Conservation (phyloP, 352 stramenopile genomes). For the Blastocystis sp. region DNA sequence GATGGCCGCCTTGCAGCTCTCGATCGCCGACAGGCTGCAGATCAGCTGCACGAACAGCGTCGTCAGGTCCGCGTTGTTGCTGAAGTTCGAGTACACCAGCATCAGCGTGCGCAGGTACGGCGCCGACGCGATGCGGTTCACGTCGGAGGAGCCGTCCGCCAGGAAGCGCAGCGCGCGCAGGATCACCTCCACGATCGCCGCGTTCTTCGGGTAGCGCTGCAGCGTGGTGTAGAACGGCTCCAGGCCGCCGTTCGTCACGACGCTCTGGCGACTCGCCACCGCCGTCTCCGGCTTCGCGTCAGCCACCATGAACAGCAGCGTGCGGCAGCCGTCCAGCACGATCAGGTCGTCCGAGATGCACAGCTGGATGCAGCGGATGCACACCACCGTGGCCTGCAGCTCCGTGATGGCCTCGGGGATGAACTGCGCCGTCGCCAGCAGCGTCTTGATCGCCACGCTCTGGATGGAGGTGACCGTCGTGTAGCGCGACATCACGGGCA, state of each 20-base stretch:
- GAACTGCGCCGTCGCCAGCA: constrained; percentile 7
- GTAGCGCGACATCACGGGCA: constrained; percentile 50
- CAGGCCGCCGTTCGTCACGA: constrained; percentile 57
- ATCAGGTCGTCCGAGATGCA: constrained; percentile 68
- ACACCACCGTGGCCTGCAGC: constrained; percentile 53
- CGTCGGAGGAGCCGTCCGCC: constrained; percentile 57
- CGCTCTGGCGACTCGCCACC: constrained; percentile 29
- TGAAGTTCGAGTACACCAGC: constrained; percentile 71
- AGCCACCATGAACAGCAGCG: constrained; percentile 32
- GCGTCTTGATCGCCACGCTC: constrained; percentile 53
- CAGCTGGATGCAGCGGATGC: constrained; percentile 69
- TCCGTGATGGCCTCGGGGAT: not conserved
- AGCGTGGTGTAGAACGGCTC: constrained; percentile 63
- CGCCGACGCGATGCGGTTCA: constrained; percentile 59
- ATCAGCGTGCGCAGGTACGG: constrained; percentile 65
- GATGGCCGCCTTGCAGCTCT: constrained; percentile 52
- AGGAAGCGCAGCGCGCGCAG: constrained; percentile 55
- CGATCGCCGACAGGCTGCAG: constrained; percentile 54
- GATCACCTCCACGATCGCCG: constrained; percentile 52
- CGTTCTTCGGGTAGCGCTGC: constrained; percentile 69
- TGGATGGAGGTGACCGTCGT: constrained; percentile 42
- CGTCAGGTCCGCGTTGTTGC: constrained; percentile 49
- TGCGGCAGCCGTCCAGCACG: constrained; percentile 63
- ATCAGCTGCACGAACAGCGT: constrained; percentile 72
- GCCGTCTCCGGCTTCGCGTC: constrained; percentile 43